Base-by-base conservation (phyloP, 2,329 filamentous ascomycete species). In the Drechslerella coelobrocha region DNA sequence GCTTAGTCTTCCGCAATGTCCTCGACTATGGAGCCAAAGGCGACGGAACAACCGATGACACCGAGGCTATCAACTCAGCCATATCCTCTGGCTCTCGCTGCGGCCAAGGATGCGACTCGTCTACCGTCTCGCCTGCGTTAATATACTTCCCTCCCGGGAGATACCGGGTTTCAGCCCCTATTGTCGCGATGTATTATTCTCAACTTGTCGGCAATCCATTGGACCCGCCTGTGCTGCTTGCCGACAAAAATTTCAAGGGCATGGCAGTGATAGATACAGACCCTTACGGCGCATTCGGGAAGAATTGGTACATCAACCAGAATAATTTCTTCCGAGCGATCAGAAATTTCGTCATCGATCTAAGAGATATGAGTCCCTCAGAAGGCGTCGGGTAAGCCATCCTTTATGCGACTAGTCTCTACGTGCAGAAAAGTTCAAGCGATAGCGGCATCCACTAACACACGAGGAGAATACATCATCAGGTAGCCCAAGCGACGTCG, bases 101-200 rank as follows among this genome's bases (percentile, higher is more conserved):
- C 77, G 91, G 90, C 39, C 78, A 85, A 73, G 86, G 86, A 72
- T 97, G 93, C 78, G 89, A 94, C 78, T 96, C 92, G 1, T 86
- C 85, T 27, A 97, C 93, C 1, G 85, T 85, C 21, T 86, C 87
- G 0, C 93, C 93, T 0, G 93, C 91, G 24, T 81, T 97, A 12
- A 86, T 97, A 57, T 97, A 96, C 82, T 96, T 97, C 82, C 92
- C 92, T 43, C 83, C 90, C 8, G 92, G 93, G 74, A 95, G 87
- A 63, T 97, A 97, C 77, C 77, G 89, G 17, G 88, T 97, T 75
- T 91, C 87, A 77, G 84, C 82, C 76, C 90, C 93, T 24, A 86
- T 97, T 74, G 80, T 92, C 53, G 89, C 92, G 78, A 88, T 88
- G 79, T 97, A 97, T 83, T 96, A 96, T 82, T 96, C 92, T 8